Evolutionary conservation across 495 filamentous ascomycete species (phyloP), one percentile per base, ranked within the genome.

Genomic region (Trichoderma erinaceum): DNA sequence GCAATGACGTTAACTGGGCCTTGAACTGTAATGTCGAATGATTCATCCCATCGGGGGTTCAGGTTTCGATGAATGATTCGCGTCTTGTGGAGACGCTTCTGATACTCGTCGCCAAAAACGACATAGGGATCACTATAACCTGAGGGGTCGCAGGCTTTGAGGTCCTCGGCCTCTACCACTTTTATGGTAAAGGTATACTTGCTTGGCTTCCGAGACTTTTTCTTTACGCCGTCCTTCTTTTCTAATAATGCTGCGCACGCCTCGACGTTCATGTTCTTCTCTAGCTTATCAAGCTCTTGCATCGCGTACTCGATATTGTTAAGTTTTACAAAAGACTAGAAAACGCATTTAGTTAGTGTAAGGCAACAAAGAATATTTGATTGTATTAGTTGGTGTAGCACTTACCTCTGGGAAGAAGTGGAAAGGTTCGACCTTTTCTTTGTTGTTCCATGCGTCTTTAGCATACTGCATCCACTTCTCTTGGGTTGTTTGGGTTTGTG

Each of bases 181-280:
- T 99, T 99, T 78, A 98, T 93, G 1, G 96, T 98, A 76, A 99
- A 99, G 64, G 98, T 92, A 74, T 96, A 97, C 68, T 93, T 95
- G 38, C 86, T 89, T 35, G 83, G 81, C 71, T 84, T 87, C 73
- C 87, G 86, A 27, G 85, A 80, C 56, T 64, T 35, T 66, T 77
- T 81, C 23, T 75, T 74, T 21, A 78, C 78, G n/a, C 82, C 83
- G 25, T 84, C 81, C 70, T 88, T 80, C 70, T 82, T 85, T 38
- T 85, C 84, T 64, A 98, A 87, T 10, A 95, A 85, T 63, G 92
- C 92, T 6, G 93, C 92, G 74, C 92, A 97, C 50, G 84, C 90
- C 75, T 99, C 96, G n/a, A 97, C 93, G 73, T 97, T 90, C 78
- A 98, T 89, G 69, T 90, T 89, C 69, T 84, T 86, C 74, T 97